These are phyloP conservation scores for Thielaviopsis cerberus DNA, from an alignment of 2,329 filamentous ascomycete genomes.

Conservation along the genomic window DNA sequence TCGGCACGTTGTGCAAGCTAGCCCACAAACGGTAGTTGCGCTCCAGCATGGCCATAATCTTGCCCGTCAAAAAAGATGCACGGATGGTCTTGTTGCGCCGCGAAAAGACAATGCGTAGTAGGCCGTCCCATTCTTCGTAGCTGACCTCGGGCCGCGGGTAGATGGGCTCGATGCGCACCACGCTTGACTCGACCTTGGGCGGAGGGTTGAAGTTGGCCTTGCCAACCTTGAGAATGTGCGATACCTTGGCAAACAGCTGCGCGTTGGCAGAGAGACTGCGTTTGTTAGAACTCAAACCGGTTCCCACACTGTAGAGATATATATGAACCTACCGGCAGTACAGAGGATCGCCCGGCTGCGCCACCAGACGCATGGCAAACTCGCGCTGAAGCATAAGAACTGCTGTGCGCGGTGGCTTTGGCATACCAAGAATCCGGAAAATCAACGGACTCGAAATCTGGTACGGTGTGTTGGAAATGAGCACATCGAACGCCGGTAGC, in stretches of 20 bases:
- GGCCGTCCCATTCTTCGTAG: constrained; percentile 89
- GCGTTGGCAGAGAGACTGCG: constrained; percentile 61
- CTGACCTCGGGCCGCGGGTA: constrained; percentile 61
- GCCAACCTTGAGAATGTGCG: constrained; percentile 78
- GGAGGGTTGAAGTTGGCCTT: constrained; percentile 94
- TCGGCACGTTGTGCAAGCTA: constrained; percentile 60
- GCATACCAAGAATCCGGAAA: constrained; percentile 70
- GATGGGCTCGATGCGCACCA: constrained; percentile 80
- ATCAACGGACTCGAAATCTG: constrained; percentile 82
- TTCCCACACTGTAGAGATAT: too few species aligned
- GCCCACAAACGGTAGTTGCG: constrained; percentile 80
- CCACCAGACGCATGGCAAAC: constrained; percentile 78
- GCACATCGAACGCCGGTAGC: constrained; percentile 58
- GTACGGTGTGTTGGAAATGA: constrained; percentile 52
- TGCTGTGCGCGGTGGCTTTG: constrained; percentile 62
- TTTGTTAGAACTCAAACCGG: not conserved
- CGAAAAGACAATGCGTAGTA: constrained; percentile 52
- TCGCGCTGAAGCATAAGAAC: constrained; percentile 96
- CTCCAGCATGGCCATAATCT: constrained; percentile 67
- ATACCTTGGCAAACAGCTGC: constrained; percentile 59
- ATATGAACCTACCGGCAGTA: constrained; percentile 43
- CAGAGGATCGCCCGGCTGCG: constrained; percentile 68
- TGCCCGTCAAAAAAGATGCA: constrained; percentile 61
- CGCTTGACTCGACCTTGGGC: constrained; percentile 77
- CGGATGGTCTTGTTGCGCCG: constrained; percentile 82